phyloP scores from a whole-genome alignment of 345 rosid genomes.

The Conringia planisiliqua region DNA sequence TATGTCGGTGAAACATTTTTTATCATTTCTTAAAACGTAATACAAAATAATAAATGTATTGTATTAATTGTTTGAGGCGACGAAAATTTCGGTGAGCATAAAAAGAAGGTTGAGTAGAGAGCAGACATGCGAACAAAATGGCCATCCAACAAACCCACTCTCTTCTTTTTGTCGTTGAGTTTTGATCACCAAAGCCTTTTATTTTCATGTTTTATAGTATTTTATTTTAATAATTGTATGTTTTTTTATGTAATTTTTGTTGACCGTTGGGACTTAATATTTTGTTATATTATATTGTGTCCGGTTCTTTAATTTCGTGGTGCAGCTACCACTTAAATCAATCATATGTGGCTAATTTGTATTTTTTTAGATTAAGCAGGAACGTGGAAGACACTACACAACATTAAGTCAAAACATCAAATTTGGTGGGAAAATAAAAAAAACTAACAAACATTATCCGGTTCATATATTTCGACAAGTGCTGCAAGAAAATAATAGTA shows the following conservation, averaged over 20 bases:
- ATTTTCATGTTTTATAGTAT: not conserved
- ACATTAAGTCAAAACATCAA: slow-evolving; percentile 4
- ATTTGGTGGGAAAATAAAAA: not conserved
- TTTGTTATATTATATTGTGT: not conserved
- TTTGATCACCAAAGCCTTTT: slow-evolving; percentile 34
- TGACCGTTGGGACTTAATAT: slow-evolving; percentile 12
- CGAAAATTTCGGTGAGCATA: slow-evolving; percentile 20
- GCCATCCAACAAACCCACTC: slow-evolving; percentile 40
- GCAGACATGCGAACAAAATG: slow-evolving; percentile 39
- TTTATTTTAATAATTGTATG: not conserved
- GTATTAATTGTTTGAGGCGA: slow-evolving; percentile 8
- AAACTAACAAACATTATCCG: not conserved
- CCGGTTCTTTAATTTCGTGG: slow-evolving; percentile 19
- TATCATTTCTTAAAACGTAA: not conserved
- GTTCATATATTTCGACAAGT: slow-evolving; percentile 10
- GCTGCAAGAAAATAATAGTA: not conserved
- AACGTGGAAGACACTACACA: slow-evolving; percentile 37
- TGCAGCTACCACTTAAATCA: slow-evolving; percentile 23
- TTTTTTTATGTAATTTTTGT: slow-evolving; percentile 11
- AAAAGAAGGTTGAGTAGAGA: slow-evolving; percentile 38
- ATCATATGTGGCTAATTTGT: not conserved
- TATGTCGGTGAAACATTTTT: not conserved
- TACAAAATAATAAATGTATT: not conserved
- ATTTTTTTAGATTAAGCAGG: not conserved
- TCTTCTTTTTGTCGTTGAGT: slow-evolving; percentile 32